A percentile compares a stretch with the other conserved stretches of the same genome.
Evolutionary conservation across 805 yeast species (phyloP).

Genomic region (Grigorovia jiainica): DNA sequence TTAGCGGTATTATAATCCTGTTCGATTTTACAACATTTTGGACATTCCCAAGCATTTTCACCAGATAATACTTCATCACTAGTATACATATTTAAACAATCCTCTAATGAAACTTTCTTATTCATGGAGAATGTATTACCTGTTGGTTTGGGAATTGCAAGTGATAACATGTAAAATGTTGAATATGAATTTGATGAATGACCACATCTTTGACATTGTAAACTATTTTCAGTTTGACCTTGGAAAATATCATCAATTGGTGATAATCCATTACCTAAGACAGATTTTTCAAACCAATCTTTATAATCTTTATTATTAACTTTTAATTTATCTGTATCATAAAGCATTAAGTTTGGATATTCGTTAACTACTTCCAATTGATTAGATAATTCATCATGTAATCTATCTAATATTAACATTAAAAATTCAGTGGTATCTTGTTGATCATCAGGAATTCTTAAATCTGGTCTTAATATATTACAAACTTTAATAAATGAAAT

Average conservation of each 20-base stretch:
- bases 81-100: conserved; percentile 53
- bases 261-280: conserved; percentile 51
- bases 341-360: conserved; percentile 31
- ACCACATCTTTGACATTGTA: conserved; percentile 59
- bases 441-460: conserved; percentile 62
- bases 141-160: conserved; percentile 44
- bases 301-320: conserved; percentile 40
- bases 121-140: conserved; percentile 18
- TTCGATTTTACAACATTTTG: conserved; percentile 40
- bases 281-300: conserved; percentile 48
- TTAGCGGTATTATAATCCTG: conserved; percentile 1
- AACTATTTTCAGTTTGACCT: conserved; percentile 60
- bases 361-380: conserved; percentile 31
- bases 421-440: conserved; percentile 77
- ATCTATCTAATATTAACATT: conserved; percentile 51
- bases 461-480: conserved; percentile 50
- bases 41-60: conserved; percentile 81
- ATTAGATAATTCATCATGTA: conserved; percentile 56
- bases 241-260: conserved; percentile 60
- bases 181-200: conserved; percentile 50
- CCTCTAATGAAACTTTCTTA: conserved; percentile 42
- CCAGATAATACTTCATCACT: conserved; percentile 56
- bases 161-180: conserved; percentile 51
- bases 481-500: conserved; percentile 48
- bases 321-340: conserved; percentile 21